Evolutionary conservation across 805 yeast genomes (phyloP), one percentile per base, ranked within the genome.

Genomic region (Teunomyces lycoperdinae): DNA sequence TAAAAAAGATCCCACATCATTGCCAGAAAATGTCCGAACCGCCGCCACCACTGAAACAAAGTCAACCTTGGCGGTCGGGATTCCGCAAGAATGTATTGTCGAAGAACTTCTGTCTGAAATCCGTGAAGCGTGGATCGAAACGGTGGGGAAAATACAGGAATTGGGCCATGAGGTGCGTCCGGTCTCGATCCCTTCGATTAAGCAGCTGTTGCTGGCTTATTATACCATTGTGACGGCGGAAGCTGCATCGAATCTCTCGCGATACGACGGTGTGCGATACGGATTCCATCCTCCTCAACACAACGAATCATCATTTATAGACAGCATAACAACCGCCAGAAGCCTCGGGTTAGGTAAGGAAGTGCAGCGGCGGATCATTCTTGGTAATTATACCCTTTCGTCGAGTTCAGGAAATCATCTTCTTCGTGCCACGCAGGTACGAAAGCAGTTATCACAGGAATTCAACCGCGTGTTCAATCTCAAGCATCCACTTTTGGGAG

Each of bases 191-290:
- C 96, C 96, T 5, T 70, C 85, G 0, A 68, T 90, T 8, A 77
- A 77, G 49, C 68, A 75, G 46, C 77, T 91, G 24, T 67, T 94
- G 13, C 90, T 95, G 26, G 80, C 89, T 0, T 94, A 94, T 65
- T 92, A 87, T 62, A 87, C 96, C 0, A 57, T 95, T 32, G 91
- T 94, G 1, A 87, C 97, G 0, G 87, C 97, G 0, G 99, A 94
- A 60, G 98, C 97, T 0, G 84, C 95, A 0, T 92, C 98, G 0
- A 94, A 94, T 61, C 74, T 94, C 43, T 80, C 97, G 1, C 74
- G 97, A 29, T 94, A 78, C 60, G 99, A 94, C 66, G 99, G 99
- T 2, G 71, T 91, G 16, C 73, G 97, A 47, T 94, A 85, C 61
- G 98, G 98, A 0, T 66, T 60, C 47, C 71, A 87, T 20, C 24